Conservation (phyloP, 371 early-diverging fungal genomes). For the Mortierella sp. region DNA sequence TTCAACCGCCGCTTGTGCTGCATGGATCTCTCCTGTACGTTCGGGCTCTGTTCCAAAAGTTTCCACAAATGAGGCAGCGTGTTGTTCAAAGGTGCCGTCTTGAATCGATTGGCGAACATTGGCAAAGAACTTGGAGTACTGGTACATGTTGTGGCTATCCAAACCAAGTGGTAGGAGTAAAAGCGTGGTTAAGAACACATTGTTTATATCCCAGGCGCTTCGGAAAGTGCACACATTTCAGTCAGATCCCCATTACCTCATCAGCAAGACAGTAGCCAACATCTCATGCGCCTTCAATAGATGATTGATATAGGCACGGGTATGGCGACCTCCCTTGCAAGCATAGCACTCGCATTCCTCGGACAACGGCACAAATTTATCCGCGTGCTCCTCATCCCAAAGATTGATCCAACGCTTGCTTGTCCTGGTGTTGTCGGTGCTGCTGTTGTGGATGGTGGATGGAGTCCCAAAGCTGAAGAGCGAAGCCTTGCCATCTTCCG, state of each 20-base stretch:
- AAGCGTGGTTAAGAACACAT: neutral
- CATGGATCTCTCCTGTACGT: constrained; percentile 38
- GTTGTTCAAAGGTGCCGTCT: constrained; percentile 59
- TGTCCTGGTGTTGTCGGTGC: neutral
- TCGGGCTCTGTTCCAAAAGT: constrained; percentile 41
- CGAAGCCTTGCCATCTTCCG: constrained; percentile 68
- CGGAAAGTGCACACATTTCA: no score
- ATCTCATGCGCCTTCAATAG: constrained; percentile 81
- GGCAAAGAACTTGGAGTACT: constrained; percentile 70
- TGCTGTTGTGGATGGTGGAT: neutral
- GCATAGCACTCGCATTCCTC: constrained; percentile 72
- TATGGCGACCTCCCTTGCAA: constrained; percentile 69
- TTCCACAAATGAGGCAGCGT: constrained; percentile 21
- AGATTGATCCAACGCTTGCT: constrained; percentile 57
- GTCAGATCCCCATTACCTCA: no score
- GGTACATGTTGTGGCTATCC: constrained; percentile 74
- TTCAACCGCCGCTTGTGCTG: constrained; percentile 26
- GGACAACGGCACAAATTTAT: constrained; percentile 71
- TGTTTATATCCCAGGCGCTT: no score
- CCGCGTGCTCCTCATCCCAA: constrained; percentile 61
- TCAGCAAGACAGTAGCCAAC: constrained; percentile 79
- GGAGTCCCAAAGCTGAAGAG: constrained; percentile 55
- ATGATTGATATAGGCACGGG: constrained; percentile 82
- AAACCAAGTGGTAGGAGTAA: neutral
- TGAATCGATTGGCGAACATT: constrained; percentile 70